Conservation (phyloP, 345 rosid genomes). For the Odontarrhena argentea region DNA sequence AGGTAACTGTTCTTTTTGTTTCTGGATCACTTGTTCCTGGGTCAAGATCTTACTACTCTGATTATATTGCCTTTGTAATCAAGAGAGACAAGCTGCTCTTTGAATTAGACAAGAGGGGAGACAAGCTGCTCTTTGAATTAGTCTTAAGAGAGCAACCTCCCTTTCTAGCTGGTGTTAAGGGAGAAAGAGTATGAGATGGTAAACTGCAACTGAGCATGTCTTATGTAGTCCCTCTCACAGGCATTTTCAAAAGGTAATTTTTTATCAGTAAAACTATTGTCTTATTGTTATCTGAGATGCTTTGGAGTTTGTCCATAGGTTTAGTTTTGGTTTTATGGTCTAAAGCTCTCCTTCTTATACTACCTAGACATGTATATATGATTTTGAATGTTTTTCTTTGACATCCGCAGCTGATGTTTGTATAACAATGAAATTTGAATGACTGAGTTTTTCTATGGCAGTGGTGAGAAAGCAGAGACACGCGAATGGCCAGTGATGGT, state of each 20-base stretch:
- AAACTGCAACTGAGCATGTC: constrained; percentile 66
- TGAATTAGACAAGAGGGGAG: too few species aligned
- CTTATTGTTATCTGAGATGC: not conserved
- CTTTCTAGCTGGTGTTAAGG: constrained; percentile 35
- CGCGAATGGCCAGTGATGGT: constrained; percentile 69
- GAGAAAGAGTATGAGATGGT: constrained; percentile 85
- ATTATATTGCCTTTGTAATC: too few species aligned
- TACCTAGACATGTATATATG: too few species aligned
- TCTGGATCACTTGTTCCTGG: too few species aligned
- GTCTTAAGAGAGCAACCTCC: constrained; percentile 32
- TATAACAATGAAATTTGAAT: not conserved
- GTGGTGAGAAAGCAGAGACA: constrained; percentile 76
- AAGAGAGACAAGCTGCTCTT: too few species aligned
- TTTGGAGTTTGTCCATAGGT: constrained; percentile 8
- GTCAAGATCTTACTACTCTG: too few species aligned
- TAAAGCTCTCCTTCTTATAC: too few species aligned
- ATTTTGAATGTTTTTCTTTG: too few species aligned
- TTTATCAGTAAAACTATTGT: not conserved
- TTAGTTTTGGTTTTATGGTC: not conserved
- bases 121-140: not conserved
- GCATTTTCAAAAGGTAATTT: constrained; percentile 76
- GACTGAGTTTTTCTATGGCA: constrained; percentile 40
- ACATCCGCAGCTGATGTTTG: not conserved
- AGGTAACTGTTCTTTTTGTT: too few species aligned
- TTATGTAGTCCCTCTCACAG: constrained; percentile 51